Evolutionary conservation across 164 flowering plant species (phyloP), one percentile per base, ranked within the genome.

Genomic region (Kalanchoe fedtschenkoi): DNA sequence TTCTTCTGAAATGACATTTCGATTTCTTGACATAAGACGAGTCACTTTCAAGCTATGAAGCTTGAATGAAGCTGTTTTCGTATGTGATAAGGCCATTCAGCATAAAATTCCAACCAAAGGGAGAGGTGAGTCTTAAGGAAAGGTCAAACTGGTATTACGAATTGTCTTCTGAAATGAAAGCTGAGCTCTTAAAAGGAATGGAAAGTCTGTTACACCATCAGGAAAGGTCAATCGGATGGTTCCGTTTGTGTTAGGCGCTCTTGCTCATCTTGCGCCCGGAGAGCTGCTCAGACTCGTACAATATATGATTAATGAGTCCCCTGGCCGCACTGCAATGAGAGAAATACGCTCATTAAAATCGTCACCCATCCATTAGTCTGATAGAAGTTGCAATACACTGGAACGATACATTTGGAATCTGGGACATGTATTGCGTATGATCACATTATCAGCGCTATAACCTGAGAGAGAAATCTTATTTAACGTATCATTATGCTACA

Each of bases 291-390:
- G 96, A 70, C 69, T 93, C 99, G 28, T 68, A 70, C 22, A 90
- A 72, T 34, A 93, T 88, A 74, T 93, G 99, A 71, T 90, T 90
- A 69, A 93, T 85, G 64, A 90, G 92, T 62, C 99, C 96, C 78
- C 99, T 85, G n/a, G 99, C 99, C 15, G 97, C 97, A 76, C 97
- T 93, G 88, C 71, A 81, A 56, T 67, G 21, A 29, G 51, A 21
- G 51, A 37, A 24, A 59, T 34, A 34, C 61, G 35, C n/a, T 32
- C 15, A 35, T 62, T 32, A 63, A 21, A 61, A 51, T 1, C 5
- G 22, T 26, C 26, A 35, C 38, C 30, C 29, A 2, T 21, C 57
- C 9, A n/a, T 21, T 21, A 29, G 43, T 3, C 3, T 35, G 30
- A 24, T 35, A 11, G 6, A 35, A 21, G 4, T 61, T 22, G 9